Evolutionary conservation across 2,329 filamentous ascomycete genomes (phyloP), one percentile per base, ranked within the genome.

Genomic region (Thermothelomyces thermophilus): DNA sequence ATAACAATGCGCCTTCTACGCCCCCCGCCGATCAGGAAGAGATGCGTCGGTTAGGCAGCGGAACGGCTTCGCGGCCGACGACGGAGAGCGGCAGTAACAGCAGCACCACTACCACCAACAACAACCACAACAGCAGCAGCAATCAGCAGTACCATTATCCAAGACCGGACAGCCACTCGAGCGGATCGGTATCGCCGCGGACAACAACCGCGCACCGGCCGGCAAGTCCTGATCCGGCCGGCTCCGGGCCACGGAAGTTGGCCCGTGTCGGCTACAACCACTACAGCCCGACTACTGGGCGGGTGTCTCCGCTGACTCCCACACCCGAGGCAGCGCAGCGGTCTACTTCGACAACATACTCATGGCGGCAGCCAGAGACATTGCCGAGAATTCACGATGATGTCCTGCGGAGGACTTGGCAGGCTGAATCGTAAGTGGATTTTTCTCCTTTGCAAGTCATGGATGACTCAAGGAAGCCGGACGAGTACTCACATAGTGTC

Each of bases 1-100:
- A 80, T 57, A 80, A 77, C 55, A 73, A 73, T 2, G 79, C 77
- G 3, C 77, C 78, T 1, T 72, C 74, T 3, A 71, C 76, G 17
- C 72, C 76, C 3, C 69, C 74, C 3, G 69, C 73, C 57, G 75
- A 80, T 56, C 66, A 72, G 28, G 75, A 78, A 33, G 69, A 73
- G 16, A 46, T 67, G 10, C 67, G 70, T 39, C 70, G 70, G 35
- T 50, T 68, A 24, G 57, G 59, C 8, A 57, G 59, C 7, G 61
- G 63, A 26, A 57, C 64, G 19, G 9, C 36, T 24, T 60, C 68
- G 30, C 51, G 58, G 5, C 58, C 46, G 13, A 54, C 65, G 13
- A 57, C 56, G 30, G 74, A 75, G 9, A 57, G 4, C 30, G 33
- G 6, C 41, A 33, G 4, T n/a, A 41, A 3, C n/a, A n/a, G n/a